Percentiles rank a stretch among this genome's conserved stretches.
Evolutionary conservation across 2,329 filamentous ascomycete species (phyloP).

Genomic region (Cytospora schulzeri): DNA sequence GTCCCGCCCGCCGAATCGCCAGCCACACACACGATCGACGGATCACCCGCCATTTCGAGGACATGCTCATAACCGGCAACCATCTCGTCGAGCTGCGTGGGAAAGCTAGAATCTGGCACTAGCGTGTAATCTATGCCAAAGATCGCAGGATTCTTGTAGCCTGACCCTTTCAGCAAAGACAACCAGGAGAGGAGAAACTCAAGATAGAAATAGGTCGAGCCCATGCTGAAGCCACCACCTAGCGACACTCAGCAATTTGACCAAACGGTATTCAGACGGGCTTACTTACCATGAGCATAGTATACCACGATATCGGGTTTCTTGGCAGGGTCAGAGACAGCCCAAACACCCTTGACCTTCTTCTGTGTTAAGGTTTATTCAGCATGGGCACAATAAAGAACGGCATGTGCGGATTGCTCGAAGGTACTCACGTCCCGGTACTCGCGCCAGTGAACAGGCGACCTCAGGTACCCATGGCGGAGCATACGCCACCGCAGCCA

Average conservation of each 20-base stretch:
- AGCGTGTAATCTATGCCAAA: slow-evolving; percentile 82
- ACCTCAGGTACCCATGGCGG: slow-evolving; percentile 66
- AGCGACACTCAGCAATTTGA: neutral
- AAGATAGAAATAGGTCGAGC: slow-evolving; percentile 79
- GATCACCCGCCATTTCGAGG: slow-evolving; percentile 57
- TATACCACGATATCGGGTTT: slow-evolving; percentile 78
- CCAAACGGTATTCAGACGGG: too few relatives aligned
- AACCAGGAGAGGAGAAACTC: slow-evolving; percentile 80
- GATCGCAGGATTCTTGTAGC: slow-evolving; percentile 74
- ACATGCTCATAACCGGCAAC: slow-evolving; percentile 72
- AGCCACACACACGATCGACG: slow-evolving; percentile 67
- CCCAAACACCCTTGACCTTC: slow-evolving; percentile 68
- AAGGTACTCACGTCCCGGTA: slow-evolving; percentile 47
- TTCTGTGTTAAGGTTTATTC: slow-evolving; percentile 38
- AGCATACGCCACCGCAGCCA: slow-evolving; percentile 77
- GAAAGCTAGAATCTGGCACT: slow-evolving; percentile 73
- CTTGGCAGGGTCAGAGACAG: slow-evolving; percentile 60
- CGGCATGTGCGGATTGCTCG: slow-evolving; percentile 2
- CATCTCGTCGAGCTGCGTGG: slow-evolving; percentile 71
- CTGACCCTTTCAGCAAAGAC: slow-evolving; percentile 61
- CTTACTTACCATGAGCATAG: slow-evolving; percentile 70
- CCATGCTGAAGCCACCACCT: slow-evolving; percentile 84
- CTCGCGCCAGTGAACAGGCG: slow-evolving; percentile 66
- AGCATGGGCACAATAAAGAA: neutral
- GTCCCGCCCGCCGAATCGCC: slow-evolving; percentile 82